A percentile compares a stretch with the other conserved stretches of the same genome.
Conservation (phyloP, 2,329 filamentous ascomycete genomes). For the Dendrostoma leiphaemia region DNA sequence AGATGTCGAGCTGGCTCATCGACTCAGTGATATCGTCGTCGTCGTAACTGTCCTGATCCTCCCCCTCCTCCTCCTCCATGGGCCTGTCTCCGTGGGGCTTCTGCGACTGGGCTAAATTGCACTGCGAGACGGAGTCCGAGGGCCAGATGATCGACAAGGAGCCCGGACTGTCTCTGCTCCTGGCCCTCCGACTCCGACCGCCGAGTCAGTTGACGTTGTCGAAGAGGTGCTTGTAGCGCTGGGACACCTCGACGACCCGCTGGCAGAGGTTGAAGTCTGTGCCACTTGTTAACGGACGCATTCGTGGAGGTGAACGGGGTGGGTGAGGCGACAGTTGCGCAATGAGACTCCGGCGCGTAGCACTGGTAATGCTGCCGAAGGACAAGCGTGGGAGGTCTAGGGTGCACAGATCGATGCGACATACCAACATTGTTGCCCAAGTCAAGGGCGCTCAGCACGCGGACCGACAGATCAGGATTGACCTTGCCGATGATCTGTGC, state of each 20-base stretch:
- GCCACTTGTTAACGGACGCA: too few species aligned
- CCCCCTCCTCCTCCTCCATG: neutral
- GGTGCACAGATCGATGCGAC: constrained; percentile 34
- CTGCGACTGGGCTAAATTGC: neutral
- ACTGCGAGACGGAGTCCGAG: constrained; percentile 11
- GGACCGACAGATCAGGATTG: constrained; percentile 68
- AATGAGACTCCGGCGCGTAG: too few species aligned
- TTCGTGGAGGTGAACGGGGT: too few species aligned
- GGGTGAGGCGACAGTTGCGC: neutral
- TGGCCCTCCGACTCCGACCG: neutral
- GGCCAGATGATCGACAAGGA: constrained; percentile 9
- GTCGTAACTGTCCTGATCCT: neutral
- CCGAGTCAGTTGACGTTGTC: constrained; percentile 43
- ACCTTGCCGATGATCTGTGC: constrained; percentile 81
- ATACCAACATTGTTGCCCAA: constrained; percentile 68
- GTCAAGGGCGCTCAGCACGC: constrained; percentile 67
- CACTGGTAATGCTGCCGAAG: too few species aligned
- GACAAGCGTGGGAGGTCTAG: neutral
- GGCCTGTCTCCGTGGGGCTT: too few species aligned
- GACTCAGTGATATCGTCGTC: neutral
- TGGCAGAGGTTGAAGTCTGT: constrained; percentile 76
- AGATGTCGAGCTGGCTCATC: constrained; percentile 11
- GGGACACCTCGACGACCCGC: constrained; percentile 81
- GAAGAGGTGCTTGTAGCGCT: constrained; percentile 79
- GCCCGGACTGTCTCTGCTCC: constrained; percentile 6